Percentiles rank a stretch among this genome's conserved stretches.
These are phyloP conservation scores for Colletotrichum chlorophyti DNA, from an alignment of 2,329 filamentous ascomycete genomes.

Conservation along the genomic window DNA sequence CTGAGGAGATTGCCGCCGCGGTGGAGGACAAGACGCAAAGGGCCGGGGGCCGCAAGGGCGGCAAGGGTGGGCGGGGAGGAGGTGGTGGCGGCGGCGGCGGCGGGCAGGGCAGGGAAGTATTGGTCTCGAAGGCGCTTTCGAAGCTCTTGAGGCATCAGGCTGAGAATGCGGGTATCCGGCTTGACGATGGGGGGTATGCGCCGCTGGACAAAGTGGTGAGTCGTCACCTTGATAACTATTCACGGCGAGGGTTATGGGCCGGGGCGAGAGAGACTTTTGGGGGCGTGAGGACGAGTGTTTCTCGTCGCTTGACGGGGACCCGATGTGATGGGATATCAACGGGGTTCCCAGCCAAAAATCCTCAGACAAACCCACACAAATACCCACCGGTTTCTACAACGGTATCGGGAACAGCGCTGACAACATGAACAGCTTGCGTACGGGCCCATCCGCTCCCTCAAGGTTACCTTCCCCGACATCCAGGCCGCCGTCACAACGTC, in stretches of 20 bases:
- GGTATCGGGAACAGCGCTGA: not conserved
- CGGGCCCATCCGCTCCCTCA: conserved; percentile 68
- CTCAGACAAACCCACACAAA: too few relatives aligned
- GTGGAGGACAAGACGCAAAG: conserved; percentile 30
- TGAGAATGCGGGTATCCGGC: conserved; percentile 58
- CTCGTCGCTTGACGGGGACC: too few relatives aligned
- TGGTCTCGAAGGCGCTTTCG: conserved; percentile 61
- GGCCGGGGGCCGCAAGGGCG: conserved; percentile 34
- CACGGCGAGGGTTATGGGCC: not conserved
- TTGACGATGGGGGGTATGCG: conserved; percentile 67
- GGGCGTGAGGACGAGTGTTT: not conserved
- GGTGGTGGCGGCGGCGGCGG: conserved; percentile 40
- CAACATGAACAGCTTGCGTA: conserved; percentile 53
- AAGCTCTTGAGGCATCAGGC: conserved; percentile 63
- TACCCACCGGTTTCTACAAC: too few relatives aligned
- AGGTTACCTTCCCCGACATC: conserved; percentile 79
- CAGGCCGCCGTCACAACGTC: conserved; percentile 72
- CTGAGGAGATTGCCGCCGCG: not conserved
- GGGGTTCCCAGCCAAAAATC: too few relatives aligned
- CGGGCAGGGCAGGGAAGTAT: conserved; percentile 49
- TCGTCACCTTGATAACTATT: conserved; percentile 34
- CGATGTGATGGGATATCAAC: too few relatives aligned
- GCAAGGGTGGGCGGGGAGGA: conserved; percentile 35
- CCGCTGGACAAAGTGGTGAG: conserved; percentile 65
- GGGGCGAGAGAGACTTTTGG: not conserved